phyloP scores from a whole-genome alignment of 2,329 filamentous ascomycete species.

The Colletotrichum filicis region DNA sequence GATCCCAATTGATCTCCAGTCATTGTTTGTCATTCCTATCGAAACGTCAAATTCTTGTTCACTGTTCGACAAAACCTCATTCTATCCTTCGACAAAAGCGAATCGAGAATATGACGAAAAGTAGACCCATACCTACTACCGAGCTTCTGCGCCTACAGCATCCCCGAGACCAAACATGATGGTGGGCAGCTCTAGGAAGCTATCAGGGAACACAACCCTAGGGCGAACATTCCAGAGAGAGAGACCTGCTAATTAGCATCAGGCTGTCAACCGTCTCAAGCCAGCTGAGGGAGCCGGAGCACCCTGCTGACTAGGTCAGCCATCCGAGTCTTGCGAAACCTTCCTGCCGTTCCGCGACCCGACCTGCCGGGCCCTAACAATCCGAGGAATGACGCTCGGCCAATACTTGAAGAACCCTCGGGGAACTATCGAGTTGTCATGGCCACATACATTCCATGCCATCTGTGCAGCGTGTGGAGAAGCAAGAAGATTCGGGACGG shows the following conservation, averaged over 20 bases:
- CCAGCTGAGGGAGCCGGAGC: neutral
- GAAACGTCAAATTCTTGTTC: neutral
- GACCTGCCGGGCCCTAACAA: slow-evolving; percentile 1
- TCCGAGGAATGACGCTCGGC: neutral
- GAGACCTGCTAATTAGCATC: neutral
- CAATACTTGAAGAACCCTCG: neutral
- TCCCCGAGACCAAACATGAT: neutral
- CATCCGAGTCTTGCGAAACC: neutral
- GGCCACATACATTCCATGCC: neutral
- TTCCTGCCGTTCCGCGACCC: slow-evolving; percentile 2
- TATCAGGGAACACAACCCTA: neutral
- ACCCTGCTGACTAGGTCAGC: neutral
- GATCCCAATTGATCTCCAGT: neutral
- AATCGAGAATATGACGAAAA: neutral
- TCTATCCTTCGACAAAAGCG: neutral
- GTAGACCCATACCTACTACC: neutral
- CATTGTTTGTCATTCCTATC: slow-evolving; percentile 1
- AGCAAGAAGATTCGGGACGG: neutral
- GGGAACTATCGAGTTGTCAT: neutral
- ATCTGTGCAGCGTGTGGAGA: neutral
- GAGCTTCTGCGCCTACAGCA: too few relatives aligned
- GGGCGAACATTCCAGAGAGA: neutral
- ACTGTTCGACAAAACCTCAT: neutral
- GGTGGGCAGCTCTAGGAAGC: neutral
- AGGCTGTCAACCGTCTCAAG: neutral